Percentiles rank a stretch among this genome's conserved stretches.
These are phyloP conservation scores for Ceratobasidium sp. DNA, from an alignment of 1,284 basidiomycete species.

Conservation along the genomic window DNA sequence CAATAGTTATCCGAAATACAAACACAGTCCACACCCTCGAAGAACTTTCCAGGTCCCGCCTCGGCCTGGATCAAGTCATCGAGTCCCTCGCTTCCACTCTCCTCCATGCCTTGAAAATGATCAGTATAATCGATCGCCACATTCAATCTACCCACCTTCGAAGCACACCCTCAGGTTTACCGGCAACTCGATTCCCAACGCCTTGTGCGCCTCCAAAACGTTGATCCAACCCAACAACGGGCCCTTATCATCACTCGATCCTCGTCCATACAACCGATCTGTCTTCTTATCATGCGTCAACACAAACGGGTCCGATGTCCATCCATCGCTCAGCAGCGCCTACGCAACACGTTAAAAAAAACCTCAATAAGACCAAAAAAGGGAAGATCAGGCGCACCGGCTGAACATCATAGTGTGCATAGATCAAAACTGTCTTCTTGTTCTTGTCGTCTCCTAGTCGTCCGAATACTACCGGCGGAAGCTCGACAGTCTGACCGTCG, in stretches of 20 bases:
- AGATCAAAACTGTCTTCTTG: constrained; percentile 94
- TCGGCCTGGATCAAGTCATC: constrained; percentile 91
- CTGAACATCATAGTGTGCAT: constrained; percentile 92
- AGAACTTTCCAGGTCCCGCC: constrained; percentile 81
- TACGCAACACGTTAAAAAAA: not conserved
- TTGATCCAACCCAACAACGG: constrained; percentile 96
- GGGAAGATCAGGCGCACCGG: constrained; percentile 67
- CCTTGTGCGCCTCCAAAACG: constrained; percentile 88
- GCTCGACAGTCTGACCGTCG: constrained; percentile 80
- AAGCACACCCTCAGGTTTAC: constrained; percentile 97
- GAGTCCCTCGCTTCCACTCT: constrained; percentile 93
- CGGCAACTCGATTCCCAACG: constrained; percentile 83
- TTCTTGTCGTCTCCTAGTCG: constrained; percentile 84
- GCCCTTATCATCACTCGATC: constrained; percentile 94
- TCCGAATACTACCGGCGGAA: constrained; percentile 93
- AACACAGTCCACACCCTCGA: constrained; percentile 92
- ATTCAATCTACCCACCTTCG: constrained; percentile 67
- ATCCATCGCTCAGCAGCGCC: constrained; percentile 73
- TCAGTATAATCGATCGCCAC: not conserved
- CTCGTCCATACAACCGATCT: constrained; percentile 88
- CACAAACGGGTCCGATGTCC: constrained; percentile 92
- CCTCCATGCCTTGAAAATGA: constrained; percentile 84
- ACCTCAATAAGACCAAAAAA: not conserved
- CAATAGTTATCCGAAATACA: constrained; percentile 97
- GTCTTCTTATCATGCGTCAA: constrained; percentile 78